Evolutionary conservation across 2,329 filamentous ascomycete genomes (phyloP).

Genomic region (Microcera coccophila): DNA sequence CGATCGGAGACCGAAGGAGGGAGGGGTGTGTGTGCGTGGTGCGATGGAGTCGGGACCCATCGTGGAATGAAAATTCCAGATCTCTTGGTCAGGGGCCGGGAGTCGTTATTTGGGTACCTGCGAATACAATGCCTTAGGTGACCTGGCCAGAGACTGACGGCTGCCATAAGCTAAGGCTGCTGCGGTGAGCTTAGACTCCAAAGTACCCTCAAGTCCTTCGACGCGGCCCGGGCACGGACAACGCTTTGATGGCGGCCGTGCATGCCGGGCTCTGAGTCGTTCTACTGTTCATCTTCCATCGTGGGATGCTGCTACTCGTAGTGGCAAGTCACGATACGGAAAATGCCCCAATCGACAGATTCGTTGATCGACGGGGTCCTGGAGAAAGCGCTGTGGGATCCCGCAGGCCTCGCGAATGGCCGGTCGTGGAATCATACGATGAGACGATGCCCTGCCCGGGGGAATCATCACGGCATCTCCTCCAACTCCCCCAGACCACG

Average conservation of each 20-base stretch:
- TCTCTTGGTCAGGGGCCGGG: conserved; percentile 19
- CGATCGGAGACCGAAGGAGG: conserved; percentile 28
- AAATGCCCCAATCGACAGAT: conserved; percentile 5
- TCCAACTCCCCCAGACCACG: conserved; percentile 13
- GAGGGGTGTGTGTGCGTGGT: no score
- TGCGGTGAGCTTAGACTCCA: conserved; percentile 23
- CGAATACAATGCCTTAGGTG: no score
- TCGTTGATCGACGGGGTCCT: conserved; percentile 12
- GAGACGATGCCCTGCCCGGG: no score
- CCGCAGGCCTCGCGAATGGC: not conserved
- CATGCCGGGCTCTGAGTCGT: conserved; percentile 15
- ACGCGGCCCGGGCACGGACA: conserved; percentile 16
- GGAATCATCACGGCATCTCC: conserved; percentile 1
- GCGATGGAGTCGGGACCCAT: conserved; percentile 26
- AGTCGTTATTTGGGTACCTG: no score
- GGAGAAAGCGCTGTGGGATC: not conserved
- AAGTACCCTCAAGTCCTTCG: no score
- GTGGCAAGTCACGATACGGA: conserved; percentile 8
- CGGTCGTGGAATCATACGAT: no score
- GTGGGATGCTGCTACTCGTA: not conserved
- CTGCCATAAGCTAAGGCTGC: conserved; percentile 23
- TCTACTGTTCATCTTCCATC: conserved; percentile 21
- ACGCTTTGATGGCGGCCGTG: conserved; percentile 14
- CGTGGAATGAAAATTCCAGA: conserved; percentile 26
- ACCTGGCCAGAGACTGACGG: conserved; percentile 6